Conservation (phyloP, 2,329 filamentous ascomycete genomes). For the Pestalotiopsis sp. region DNA sequence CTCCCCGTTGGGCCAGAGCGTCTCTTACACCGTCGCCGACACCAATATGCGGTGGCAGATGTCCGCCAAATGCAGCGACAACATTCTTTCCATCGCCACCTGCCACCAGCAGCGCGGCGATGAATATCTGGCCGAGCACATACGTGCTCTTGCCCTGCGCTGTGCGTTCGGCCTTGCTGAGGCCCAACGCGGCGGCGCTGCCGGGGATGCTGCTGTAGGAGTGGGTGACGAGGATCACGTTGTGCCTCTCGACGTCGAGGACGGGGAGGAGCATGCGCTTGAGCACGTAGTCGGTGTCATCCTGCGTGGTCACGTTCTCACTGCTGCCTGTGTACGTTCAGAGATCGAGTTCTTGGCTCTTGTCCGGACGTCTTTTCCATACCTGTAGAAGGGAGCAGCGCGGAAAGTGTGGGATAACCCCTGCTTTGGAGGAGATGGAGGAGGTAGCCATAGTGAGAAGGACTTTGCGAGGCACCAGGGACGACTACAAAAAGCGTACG, state of each 20-base stretch:
- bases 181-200: slow-evolving; percentile 20
- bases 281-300: slow-evolving; percentile 15
- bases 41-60: background rate
- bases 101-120: slow-evolving; percentile 6
- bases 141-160: slow-evolving; percentile 17
- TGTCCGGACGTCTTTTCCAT: background rate
- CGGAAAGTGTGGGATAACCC: background rate
- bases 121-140: slow-evolving; percentile 22
- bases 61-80: background rate
- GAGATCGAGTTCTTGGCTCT: background rate
- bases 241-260: slow-evolving; percentile 16
- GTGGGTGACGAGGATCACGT: slow-evolving; percentile 23
- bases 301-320: slow-evolving; percentile 7
- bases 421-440: background rate
- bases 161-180: slow-evolving; percentile 18
- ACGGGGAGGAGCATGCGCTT: slow-evolving; percentile 10
- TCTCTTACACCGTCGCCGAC: background rate
- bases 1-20: background rate
- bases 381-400: background rate
- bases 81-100: background rate
- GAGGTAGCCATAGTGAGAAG: background rate
- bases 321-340: background rate
- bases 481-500: background rate
- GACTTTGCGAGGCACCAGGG: background rate
- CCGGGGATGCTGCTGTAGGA: slow-evolving; percentile 25